These are phyloP conservation scores for Botryotinia calthae DNA, from an alignment of 2,329 filamentous ascomycete species.

Conservation along the genomic window DNA sequence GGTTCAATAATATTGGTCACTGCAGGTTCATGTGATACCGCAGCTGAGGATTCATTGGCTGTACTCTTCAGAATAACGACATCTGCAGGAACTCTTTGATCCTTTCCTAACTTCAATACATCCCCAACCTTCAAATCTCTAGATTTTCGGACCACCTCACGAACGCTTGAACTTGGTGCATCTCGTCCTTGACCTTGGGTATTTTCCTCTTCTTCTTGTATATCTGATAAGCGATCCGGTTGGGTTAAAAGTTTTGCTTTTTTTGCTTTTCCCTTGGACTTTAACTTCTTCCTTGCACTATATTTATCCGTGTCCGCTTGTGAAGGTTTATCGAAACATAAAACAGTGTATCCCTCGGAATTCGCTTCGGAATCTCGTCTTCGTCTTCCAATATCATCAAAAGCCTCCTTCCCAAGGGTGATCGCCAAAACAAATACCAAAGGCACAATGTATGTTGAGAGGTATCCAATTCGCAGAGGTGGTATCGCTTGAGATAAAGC, in stretches of 20 bases:
- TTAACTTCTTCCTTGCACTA: conserved; percentile 46
- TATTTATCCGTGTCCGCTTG: conserved; percentile 37
- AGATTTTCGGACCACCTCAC: conserved; percentile 76
- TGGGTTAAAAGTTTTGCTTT: conserved; percentile 40
- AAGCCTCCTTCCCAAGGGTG: conserved; percentile 92
- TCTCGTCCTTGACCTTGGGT: conserved; percentile 45
- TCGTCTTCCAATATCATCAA: conserved; percentile 85
- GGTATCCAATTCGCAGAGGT: conserved; percentile 84
- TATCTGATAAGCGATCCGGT: conserved; percentile 57
- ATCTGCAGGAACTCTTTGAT: conserved; percentile 90
- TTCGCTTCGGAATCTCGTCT: conserved; percentile 91
- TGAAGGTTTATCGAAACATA: conserved; percentile 65
- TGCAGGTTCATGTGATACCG: conserved; percentile 23
- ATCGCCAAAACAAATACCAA: conserved; percentile 88
- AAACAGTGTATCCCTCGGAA: conserved; percentile 78
- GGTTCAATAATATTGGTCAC: neutral
- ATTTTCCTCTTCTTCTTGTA: conserved; percentile 65
- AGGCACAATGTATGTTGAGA: conserved; percentile 91
- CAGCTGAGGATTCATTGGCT: conserved; percentile 51
- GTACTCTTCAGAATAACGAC: conserved; percentile 88
- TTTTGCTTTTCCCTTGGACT: conserved; percentile 45
- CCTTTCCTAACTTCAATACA: conserved; percentile 87
- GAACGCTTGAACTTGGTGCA: conserved; percentile 50
- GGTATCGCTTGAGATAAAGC: conserved; percentile 92
- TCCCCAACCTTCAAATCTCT: conserved; percentile 91